Conservation (phyloP, 2,329 filamentous ascomycete genomes). For the Arachnomyces sp. region DNA sequence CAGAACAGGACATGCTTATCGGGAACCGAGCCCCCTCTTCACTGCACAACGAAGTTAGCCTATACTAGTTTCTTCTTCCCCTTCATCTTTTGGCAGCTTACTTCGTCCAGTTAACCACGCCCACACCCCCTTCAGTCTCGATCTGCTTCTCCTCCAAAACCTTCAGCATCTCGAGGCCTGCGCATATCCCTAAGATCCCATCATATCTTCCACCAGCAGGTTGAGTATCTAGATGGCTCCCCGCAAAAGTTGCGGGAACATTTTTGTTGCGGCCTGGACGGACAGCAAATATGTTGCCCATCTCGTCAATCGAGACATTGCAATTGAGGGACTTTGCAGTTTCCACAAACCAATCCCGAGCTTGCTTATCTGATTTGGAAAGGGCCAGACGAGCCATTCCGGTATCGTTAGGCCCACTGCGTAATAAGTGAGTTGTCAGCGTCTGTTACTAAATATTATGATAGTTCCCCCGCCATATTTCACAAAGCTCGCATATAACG, state of each 20-base stretch:
- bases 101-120: constrained; percentile 73
- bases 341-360: constrained; percentile 65
- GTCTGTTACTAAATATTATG: no score
- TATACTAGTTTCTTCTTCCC: not conserved
- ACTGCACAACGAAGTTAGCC: constrained; percentile 29
- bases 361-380: constrained; percentile 61
- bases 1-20: constrained; percentile 63
- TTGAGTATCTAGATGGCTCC: constrained; percentile 41
- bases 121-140: constrained; percentile 62
- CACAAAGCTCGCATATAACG: no score
- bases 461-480: no score
- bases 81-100: constrained; percentile 22
- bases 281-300: constrained; percentile 75
- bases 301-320: constrained; percentile 58
- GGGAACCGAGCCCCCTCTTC: constrained; percentile 78
- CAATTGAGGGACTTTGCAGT: constrained; percentile 58
- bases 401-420: constrained; percentile 48
- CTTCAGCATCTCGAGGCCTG: constrained; percentile 64
- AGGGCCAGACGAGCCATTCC: constrained; percentile 70
- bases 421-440: not conserved
- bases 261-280: constrained; percentile 52
- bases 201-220: constrained; percentile 35
- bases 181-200: constrained; percentile 65
- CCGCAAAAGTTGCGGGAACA: constrained; percentile 47
- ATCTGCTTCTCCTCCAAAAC: constrained; percentile 58